These are phyloP conservation scores for Ceratocystis variospora DNA, from an alignment of 2,329 filamentous ascomycete species.

Conservation along the genomic window DNA sequence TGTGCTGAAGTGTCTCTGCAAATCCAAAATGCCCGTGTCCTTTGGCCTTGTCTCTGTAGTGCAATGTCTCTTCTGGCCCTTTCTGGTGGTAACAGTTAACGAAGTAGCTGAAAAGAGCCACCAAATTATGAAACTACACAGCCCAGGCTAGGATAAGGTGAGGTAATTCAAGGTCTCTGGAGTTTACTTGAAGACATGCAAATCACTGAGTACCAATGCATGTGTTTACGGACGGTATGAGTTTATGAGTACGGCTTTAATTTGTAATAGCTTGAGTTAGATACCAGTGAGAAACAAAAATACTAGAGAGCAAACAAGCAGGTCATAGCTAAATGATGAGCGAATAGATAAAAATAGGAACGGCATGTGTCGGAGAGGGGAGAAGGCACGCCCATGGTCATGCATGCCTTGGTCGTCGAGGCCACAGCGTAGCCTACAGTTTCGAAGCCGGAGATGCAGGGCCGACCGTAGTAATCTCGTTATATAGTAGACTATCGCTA, in stretches of 20 bases:
- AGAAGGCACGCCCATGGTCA: neutral
- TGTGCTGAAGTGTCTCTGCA: conserved; percentile 1
- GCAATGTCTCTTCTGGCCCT: neutral
- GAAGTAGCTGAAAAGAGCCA: neutral
- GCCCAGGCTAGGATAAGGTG: neutral
- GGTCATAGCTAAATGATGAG: neutral
- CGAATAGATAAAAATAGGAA: neutral
- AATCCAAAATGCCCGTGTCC: neutral
- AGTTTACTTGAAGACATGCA: neutral
- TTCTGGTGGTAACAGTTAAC: neutral
- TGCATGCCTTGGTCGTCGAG: neutral
- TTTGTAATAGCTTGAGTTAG: neutral
- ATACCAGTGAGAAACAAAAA: neutral
- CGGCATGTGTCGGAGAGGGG: neutral
- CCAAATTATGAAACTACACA: neutral
- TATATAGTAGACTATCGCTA: conserved; percentile 56
- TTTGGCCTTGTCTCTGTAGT: neutral
- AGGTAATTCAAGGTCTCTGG: neutral
- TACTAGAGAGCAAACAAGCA: neutral
- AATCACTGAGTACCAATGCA: neutral
- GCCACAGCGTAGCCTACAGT: conserved; percentile 32
- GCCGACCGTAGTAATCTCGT: conserved; percentile 69
- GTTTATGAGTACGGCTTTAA: neutral
- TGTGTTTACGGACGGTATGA: neutral
- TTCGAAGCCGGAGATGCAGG: conserved; percentile 47